Conservation (phyloP, 2,329 filamentous ascomycete genomes). For the Paecilomyces formosus region DNA sequence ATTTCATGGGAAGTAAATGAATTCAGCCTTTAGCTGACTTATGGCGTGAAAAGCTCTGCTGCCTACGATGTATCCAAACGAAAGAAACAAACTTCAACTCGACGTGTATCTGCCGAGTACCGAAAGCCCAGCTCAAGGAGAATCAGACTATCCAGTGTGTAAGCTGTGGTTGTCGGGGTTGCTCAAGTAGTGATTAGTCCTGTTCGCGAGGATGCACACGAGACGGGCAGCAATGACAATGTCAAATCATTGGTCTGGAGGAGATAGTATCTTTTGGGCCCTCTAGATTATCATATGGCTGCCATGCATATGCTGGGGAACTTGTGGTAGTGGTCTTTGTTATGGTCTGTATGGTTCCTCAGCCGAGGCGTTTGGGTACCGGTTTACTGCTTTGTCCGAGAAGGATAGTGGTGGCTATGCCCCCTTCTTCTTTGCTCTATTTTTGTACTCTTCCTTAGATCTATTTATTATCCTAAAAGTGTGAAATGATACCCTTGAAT, state of each 20-base stretch:
- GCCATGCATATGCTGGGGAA: not conserved
- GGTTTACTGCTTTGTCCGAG: conserved; percentile 4
- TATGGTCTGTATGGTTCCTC: not conserved
- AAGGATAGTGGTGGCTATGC: not conserved
- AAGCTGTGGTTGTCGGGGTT: conserved; percentile 88
- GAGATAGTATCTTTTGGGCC: not conserved
- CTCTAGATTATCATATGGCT: not conserved
- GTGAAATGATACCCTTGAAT: conserved; percentile 15
- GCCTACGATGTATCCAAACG: conserved; percentile 93
- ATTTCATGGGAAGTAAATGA: too few species aligned
- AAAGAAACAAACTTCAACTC: conserved; percentile 99
- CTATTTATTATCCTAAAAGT: conserved; percentile 1
- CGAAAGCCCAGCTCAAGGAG: conserved; percentile 81
- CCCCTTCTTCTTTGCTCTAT: not conserved
- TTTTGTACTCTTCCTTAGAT: not conserved
- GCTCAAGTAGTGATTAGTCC: conserved; percentile 69
- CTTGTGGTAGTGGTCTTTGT: not conserved
- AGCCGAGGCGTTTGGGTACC: not conserved
- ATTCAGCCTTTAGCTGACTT: not conserved
- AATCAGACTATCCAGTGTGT: conserved; percentile 88
- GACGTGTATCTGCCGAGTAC: conserved; percentile 94
- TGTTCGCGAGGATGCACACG: not conserved
- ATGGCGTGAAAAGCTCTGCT: conserved; percentile 61
- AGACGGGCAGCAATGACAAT: not conserved
- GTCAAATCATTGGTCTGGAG: not conserved